Evolutionary conservation across 1,284 basidiomycete species (phyloP), one percentile per base, ranked within the genome.

Genomic region (Cerrena zonata): DNA sequence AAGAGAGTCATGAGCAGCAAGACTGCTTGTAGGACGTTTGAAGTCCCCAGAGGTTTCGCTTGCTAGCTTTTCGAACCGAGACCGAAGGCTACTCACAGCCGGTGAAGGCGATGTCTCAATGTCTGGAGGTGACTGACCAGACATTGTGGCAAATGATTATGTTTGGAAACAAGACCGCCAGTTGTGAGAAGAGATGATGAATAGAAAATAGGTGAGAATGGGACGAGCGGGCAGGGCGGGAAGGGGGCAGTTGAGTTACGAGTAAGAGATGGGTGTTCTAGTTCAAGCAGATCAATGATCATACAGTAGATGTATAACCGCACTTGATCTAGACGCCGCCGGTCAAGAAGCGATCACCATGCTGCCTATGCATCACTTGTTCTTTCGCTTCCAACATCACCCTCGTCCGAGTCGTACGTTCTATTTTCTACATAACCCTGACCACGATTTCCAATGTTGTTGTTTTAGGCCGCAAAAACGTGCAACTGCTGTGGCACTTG

Each of bases 61-160:
- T 15, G 79, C 76, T 34, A 83, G 66, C 58, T 77, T 74, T 61
- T 89, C 86, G 60, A 88, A 89, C 59, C 70, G 77, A 19, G 81
- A 85, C 47, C 78, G 77, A 23, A 89, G 71, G 53, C 73, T 84
- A 63, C 76, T 81, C 49, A 89, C 84, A 4, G 84, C 80, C 36
- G 76, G 77, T 4, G 74, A 70, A 24, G 80, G 72, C 5, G 67
- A 69, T 13, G 76, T 73, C 61, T 84, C 78, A 53, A 66, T 60
- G 51, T 60, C 60, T 38, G 57, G 54, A 27, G 52, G 51, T 13
- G 48, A 26, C 42, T 52, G 39, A n/a, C 47, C 18, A 30, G 48
- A 43, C 51, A 57, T 46, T 49, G 23, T 22, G 41, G 23, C 37
- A 22, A 23, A 22, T 22, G 37, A n/a, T n/a, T n/a, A n/a, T n/a